A percentile compares a stretch with the other conserved stretches of the same genome.
Conservation (phyloP, 495 filamentous ascomycete genomes). For the Entonaema liquescens region DNA sequence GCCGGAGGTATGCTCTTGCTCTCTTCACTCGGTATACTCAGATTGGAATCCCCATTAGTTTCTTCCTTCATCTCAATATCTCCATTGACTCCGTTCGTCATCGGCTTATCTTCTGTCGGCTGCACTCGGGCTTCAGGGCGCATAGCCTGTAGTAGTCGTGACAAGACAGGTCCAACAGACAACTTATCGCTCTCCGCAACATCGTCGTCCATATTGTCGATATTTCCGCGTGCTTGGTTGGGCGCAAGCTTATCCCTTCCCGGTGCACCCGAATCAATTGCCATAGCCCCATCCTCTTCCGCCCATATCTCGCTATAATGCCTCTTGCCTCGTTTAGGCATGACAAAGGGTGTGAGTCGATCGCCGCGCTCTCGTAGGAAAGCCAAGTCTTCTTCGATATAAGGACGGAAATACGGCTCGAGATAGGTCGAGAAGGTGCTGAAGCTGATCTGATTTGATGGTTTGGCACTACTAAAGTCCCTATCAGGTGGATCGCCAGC, state of each 20-base stretch:
- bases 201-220: constrained; percentile 86
- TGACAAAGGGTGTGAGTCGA: constrained; percentile 80
- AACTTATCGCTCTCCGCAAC: constrained; percentile 86
- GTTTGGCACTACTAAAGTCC: constrained; percentile 94
- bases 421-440: constrained; percentile 87
- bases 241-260: constrained; percentile 71
- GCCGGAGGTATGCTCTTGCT: constrained; percentile 69
- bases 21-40: constrained; percentile 45
- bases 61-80: constrained; percentile 64
- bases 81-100: constrained; percentile 66
- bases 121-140: constrained; percentile 80
- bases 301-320: constrained; percentile 91
- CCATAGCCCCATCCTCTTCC: constrained; percentile 85
- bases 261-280: constrained; percentile 66
- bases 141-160: constrained; percentile 82
- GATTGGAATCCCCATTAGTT: constrained; percentile 56
- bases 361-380: constrained; percentile 93
- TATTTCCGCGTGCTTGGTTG: constrained; percentile 83
- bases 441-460: constrained; percentile 89
- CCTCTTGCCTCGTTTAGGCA: constrained; percentile 83
- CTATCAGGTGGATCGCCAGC: constrained; percentile 89
- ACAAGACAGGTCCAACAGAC: constrained; percentile 85
- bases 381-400: constrained; percentile 93
- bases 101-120: constrained; percentile 64
- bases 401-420: constrained; percentile 88